A percentile compares a stretch with the other conserved stretches of the same genome.
Conservation (phyloP, 2,329 filamentous ascomycete species). For the Epichloe festucae region DNA sequence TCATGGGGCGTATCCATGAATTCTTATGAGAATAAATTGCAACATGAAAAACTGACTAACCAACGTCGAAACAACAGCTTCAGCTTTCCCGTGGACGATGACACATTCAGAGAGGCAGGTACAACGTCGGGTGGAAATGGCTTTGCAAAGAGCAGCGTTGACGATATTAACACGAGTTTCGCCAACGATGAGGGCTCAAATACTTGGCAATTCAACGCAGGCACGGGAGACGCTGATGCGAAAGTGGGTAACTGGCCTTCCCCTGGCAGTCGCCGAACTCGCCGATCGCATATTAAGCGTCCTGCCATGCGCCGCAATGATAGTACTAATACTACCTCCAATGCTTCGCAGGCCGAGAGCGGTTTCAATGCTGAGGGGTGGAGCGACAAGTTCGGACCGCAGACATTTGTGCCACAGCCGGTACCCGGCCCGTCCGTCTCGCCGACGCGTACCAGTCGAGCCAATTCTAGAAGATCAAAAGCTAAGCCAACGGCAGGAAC, state of each 20-base stretch:
- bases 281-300: constrained; percentile 25
- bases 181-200: constrained; percentile 32
- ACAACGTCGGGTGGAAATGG: constrained; percentile 12
- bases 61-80: constrained; percentile 31
- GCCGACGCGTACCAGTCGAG: constrained; percentile 29
- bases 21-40: not conserved
- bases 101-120: constrained; percentile 22
- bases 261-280: constrained; percentile 26
- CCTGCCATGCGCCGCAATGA: constrained; percentile 11
- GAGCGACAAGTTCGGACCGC: constrained; percentile 39
- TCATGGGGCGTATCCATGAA: not conserved
- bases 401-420: constrained; percentile 39
- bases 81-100: constrained; percentile 31
- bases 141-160: constrained; percentile 38
- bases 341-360: constrained; percentile 14
- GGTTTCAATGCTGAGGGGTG: constrained; percentile 40
- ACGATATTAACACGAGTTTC: constrained; percentile 51
- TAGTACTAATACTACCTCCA: constrained; percentile 11
- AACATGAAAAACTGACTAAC: constrained; percentile 19
- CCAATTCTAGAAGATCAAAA: constrained; percentile 46
- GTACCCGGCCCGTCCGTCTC: constrained; percentile 26
- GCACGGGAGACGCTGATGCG: constrained; percentile 21
- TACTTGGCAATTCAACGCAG: constrained; percentile 40
- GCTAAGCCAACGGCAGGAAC: constrained; percentile 36
- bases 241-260: constrained; percentile 19